Percentiles rank a stretch among this genome's conserved stretches.
Evolutionary conservation across 768 basidiomycete species (phyloP).

Genomic region (Mycena sanguinolenta): DNA sequence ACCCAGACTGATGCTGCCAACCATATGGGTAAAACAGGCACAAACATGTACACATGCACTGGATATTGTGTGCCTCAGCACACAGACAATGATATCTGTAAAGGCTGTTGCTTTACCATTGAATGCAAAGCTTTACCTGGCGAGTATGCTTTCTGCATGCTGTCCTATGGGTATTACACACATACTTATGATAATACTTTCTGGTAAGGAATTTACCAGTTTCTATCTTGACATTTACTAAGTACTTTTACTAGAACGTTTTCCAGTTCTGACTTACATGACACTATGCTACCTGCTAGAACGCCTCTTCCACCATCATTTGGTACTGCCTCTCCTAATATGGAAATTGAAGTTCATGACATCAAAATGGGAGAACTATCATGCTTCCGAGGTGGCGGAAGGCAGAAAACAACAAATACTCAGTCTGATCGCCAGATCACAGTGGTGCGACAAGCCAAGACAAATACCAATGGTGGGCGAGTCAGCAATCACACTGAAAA

Average conservation of each 20-base stretch:
- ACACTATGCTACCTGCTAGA: neutral
- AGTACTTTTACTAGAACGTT: neutral
- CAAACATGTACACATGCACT: neutral
- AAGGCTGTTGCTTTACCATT: neutral
- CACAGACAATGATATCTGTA: neutral
- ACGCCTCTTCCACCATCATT: too few species aligned
- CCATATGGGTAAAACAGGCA: neutral
- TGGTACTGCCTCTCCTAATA: too few species aligned
- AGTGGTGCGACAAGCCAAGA: too few species aligned
- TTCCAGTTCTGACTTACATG: neutral
- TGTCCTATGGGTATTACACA: conserved; percentile 1
- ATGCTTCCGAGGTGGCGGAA: too few species aligned
- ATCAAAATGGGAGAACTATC: too few species aligned
- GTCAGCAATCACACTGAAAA: too few species aligned
- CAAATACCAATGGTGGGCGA: too few species aligned
- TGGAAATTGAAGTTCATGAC: too few species aligned
- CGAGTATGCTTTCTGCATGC: conserved; percentile 7
- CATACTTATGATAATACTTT: neutral
- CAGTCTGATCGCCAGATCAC: too few species aligned
- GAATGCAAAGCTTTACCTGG: neutral
- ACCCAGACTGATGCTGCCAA: neutral
- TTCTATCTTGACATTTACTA: neutral
- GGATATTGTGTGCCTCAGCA: neutral
- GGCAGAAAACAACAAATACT: too few species aligned
- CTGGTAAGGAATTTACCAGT: neutral